These are phyloP conservation scores for Colletotrichum eleusines DNA, from an alignment of 2,329 filamentous ascomycete species.

Conservation along the genomic window DNA sequence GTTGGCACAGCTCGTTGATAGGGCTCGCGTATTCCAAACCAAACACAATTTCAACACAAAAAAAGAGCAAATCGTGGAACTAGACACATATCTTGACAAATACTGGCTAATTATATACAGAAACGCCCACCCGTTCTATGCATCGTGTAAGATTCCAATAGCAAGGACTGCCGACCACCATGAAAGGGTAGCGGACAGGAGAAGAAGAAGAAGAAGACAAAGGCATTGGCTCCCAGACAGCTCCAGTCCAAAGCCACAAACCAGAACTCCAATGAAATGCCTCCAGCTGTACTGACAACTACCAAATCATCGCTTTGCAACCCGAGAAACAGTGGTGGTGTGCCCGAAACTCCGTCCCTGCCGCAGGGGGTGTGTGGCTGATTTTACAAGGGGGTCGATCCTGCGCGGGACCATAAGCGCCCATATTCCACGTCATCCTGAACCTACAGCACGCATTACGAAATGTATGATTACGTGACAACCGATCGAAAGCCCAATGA, in stretches of 20 bases:
- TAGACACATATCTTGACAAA: background rate
- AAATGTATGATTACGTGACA: background rate
- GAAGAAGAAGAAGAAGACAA: background rate
- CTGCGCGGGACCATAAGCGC: background rate
- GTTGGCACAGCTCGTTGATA: background rate
- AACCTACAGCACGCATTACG: background rate
- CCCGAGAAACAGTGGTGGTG: background rate
- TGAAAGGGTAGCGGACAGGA: background rate
- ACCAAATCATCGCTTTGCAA: background rate
- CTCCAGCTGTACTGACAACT: background rate
- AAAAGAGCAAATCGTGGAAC: background rate
- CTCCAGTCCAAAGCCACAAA: background rate
- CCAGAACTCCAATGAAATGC: slow-evolving; percentile 15
- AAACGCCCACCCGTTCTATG: background rate
- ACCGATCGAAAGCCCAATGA: background rate
- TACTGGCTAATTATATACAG: background rate
- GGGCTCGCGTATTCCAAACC: background rate
- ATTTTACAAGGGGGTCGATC: background rate
- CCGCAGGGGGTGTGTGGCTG: background rate
- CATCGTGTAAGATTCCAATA: background rate
- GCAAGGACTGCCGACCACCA: background rate
- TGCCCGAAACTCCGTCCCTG: slow-evolving; percentile 4
- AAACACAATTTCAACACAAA: background rate
- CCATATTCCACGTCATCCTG: background rate
- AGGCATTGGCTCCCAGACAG: slow-evolving; percentile 8